phyloP scores from a whole-genome alignment of 345 rosid species.

The Bruguiera gymnorhiza region DNA sequence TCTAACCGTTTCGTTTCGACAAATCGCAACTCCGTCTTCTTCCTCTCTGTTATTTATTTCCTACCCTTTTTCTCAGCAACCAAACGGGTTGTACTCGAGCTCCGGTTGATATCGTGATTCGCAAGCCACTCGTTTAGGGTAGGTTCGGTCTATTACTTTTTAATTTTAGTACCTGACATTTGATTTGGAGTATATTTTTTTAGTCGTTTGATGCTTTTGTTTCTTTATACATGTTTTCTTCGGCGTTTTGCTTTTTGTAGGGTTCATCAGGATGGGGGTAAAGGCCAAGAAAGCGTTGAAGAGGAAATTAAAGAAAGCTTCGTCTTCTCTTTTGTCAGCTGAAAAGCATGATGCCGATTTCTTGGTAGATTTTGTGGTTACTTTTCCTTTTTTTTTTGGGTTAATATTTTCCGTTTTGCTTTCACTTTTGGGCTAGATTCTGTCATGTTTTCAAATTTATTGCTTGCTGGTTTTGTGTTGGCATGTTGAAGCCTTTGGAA shows the following conservation, averaged over 20 bases:
- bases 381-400: not conserved
- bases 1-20: too few relatives aligned
- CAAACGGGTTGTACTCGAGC: not conserved
- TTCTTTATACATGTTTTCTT: too few relatives aligned
- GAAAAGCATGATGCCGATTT: constrained; percentile 51
- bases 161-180: too few relatives aligned
- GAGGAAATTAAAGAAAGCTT: constrained; percentile 51
- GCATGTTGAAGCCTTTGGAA: constrained; percentile 58
- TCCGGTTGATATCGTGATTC: not conserved
- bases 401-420: not conserved
- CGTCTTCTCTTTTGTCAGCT: constrained; percentile 31
- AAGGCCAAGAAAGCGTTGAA: constrained; percentile 69
- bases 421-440: not conserved
- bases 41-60: not conserved
- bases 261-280: constrained; percentile 45
- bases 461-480: not conserved
- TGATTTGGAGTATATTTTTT: too few relatives aligned
- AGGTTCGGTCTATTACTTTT: too few relatives aligned
- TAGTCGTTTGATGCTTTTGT: too few relatives aligned
- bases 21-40: not conserved
- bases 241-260: too few relatives aligned
- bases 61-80: not conserved
- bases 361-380: constrained; percentile 41
- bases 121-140: too few relatives aligned
- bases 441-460: not conserved